Evolutionary conservation across 208 protist genomes (phyloP).

Genomic region (Trypanosoma avium): DNA sequence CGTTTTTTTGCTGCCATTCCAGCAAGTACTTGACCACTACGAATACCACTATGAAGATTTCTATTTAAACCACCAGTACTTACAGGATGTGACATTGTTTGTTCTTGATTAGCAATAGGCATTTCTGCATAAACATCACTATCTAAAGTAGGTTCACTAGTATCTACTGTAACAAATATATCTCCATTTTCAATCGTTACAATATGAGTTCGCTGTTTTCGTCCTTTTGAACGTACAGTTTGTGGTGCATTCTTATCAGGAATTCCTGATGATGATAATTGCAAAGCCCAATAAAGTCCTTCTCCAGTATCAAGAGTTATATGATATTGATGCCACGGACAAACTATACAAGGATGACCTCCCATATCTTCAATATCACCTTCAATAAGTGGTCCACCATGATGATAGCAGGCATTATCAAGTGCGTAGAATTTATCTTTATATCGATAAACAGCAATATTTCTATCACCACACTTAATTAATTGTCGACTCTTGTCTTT

Average conservation of each 20-base stretch:
- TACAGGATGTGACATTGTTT: slow-evolving; percentile 36
- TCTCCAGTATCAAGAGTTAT: slow-evolving; percentile 90
- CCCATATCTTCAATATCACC: slow-evolving; percentile 92
- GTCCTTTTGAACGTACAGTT: slow-evolving; percentile 73
- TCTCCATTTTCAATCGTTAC: slow-evolving; percentile 58
- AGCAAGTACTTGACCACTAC: slow-evolving; percentile 65
- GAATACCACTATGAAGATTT: slow-evolving; percentile 49
- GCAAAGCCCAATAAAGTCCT: slow-evolving; percentile 81
- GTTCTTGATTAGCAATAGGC: slow-evolving; percentile 65
- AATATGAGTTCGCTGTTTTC: slow-evolving; percentile 79
- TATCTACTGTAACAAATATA: slow-evolving; percentile 68
- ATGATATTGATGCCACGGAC: slow-evolving; percentile 89
- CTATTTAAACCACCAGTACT: not conserved
- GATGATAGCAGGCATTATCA: slow-evolving; percentile 93
- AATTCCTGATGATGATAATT: slow-evolving; percentile 33
- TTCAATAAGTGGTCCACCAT: slow-evolving; percentile 82
- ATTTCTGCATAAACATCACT: slow-evolving; percentile 82
- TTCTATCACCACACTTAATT: slow-evolving; percentile 70
- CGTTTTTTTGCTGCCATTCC: not conserved
- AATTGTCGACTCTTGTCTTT: slow-evolving; percentile 68
- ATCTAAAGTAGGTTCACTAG: slow-evolving; percentile 44
- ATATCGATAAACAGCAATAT: slow-evolving; percentile 80
- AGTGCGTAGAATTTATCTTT: slow-evolving; percentile 72
- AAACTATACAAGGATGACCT: slow-evolving; percentile 86
- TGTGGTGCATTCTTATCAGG: slow-evolving; percentile 28